phyloP scores from a whole-genome alignment of 2,329 filamentous ascomycete genomes.

The Knoxdaviesia capensis region DNA sequence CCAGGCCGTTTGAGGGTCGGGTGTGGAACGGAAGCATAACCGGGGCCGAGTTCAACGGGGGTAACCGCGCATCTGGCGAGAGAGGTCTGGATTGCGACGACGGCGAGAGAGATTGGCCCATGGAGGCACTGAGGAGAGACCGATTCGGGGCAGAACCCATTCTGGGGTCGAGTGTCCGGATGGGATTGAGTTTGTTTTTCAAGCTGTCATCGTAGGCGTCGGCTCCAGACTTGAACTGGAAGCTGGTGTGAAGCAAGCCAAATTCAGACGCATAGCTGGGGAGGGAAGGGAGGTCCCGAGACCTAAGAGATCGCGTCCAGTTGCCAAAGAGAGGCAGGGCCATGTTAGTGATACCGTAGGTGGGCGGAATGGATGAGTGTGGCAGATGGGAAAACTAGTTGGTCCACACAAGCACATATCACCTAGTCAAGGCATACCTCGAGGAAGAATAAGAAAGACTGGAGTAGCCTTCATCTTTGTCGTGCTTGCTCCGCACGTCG shows the following conservation, averaged over 20 bases:
- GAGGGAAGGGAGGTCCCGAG: constrained; percentile 16
- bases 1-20: constrained; percentile 19
- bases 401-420: constrained; percentile 5
- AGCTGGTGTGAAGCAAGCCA: constrained; percentile 28
- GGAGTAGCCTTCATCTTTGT: constrained; percentile 22
- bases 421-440: constrained; percentile 10
- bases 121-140: constrained; percentile 10
- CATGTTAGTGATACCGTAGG: no score
- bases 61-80: constrained; percentile 18
- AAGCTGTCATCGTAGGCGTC: constrained; percentile 27
- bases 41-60: constrained; percentile 24
- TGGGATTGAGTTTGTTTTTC: constrained; percentile 31
- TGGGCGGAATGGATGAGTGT: constrained; percentile 5
- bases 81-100: constrained; percentile 8
- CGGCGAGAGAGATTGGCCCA: constrained; percentile 16
- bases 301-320: constrained; percentile 9
- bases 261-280: constrained; percentile 14
- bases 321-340: no score
- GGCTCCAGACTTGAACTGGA: constrained; percentile 19
- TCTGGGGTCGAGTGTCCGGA: constrained; percentile 18
- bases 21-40: constrained; percentile 18
- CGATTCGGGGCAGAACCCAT: constrained; percentile 15
- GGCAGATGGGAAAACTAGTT: constrained; percentile 2
- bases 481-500: constrained; percentile 7
- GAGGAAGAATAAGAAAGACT: constrained; percentile 15